phyloP scores from a whole-genome alignment of 2,329 filamentous ascomycete genomes.

The Pseudogymnoascus sp. region DNA sequence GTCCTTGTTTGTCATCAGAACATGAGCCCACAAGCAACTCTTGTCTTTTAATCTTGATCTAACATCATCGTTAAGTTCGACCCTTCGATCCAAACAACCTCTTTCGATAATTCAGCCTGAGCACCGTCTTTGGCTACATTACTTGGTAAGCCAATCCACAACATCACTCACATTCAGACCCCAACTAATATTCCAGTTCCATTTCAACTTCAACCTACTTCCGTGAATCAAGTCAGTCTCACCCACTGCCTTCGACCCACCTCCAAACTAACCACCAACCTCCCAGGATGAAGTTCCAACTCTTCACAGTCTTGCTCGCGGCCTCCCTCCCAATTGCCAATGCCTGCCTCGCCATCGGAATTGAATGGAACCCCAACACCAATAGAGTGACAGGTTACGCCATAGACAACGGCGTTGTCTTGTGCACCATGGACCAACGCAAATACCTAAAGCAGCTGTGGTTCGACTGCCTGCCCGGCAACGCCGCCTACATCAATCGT shows the following conservation, averaged over 20 bases:
- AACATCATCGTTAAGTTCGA: not conserved
- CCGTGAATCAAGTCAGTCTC: not conserved
- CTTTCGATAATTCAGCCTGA: not conserved
- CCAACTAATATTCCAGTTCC: not conserved
- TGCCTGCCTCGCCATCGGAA: not conserved
- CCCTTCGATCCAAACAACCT: not conserved
- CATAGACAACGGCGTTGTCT: not conserved
- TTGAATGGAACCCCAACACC: not conserved
- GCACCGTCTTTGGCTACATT: not conserved
- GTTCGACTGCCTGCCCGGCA: not conserved
- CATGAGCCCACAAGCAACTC: not conserved
- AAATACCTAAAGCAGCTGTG: not conserved
- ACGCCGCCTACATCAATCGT: not conserved
- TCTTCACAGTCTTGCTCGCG: not conserved
- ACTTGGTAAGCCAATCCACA: not conserved
- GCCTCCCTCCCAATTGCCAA: not conserved
- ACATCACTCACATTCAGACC: not conserved
- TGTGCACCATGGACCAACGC: not conserved
- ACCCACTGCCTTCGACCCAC: not conserved
- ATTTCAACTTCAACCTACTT: not conserved
- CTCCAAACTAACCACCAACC: not conserved
- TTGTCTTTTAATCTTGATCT: not conserved
- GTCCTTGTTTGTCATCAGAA: not conserved
- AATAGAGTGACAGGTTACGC: not conserved
- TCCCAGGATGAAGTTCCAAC: not conserved